Percentiles rank a stretch among this genome's conserved stretches.
These are phyloP conservation scores for Rhododendron williamsianum DNA, from an alignment of 148 eudicot genomes.

Conservation along the genomic window DNA sequence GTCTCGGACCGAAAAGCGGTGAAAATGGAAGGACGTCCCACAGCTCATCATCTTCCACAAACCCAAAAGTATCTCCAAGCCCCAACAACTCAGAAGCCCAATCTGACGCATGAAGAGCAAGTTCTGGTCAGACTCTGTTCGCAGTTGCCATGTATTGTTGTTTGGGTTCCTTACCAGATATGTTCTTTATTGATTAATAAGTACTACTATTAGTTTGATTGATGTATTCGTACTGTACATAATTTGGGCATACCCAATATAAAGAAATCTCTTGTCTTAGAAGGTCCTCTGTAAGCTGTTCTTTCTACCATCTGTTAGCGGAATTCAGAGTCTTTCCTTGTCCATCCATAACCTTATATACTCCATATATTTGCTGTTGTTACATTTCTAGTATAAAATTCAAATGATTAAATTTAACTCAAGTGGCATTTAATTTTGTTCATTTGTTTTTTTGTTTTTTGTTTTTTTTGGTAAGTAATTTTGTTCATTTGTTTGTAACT, in stretches of 20 bases:
- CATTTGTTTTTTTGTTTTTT: too few relatives aligned
- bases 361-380: background rate
- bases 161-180: background rate
- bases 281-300: background rate
- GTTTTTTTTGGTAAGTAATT: too few relatives aligned
- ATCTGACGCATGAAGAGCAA: background rate
- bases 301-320: background rate
- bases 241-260: background rate
- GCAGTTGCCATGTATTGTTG: background rate
- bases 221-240: background rate
- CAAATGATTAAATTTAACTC: too few relatives aligned
- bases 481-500: too few relatives aligned
- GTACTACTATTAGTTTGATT: background rate
- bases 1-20: background rate
- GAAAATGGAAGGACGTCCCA: background rate
- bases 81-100: slow-evolving; percentile 11
- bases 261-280: background rate
- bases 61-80: slow-evolving; percentile 13
- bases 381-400: too few relatives aligned
- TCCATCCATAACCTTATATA: background rate
- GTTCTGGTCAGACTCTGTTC: background rate
- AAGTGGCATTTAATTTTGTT: too few relatives aligned
- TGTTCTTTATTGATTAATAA: background rate
- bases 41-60: slow-evolving; percentile 5
- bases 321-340: background rate